phyloP scores from a whole-genome alignment of 169 alveolate species.

The Cryptosporidium tyzzeri region DNA sequence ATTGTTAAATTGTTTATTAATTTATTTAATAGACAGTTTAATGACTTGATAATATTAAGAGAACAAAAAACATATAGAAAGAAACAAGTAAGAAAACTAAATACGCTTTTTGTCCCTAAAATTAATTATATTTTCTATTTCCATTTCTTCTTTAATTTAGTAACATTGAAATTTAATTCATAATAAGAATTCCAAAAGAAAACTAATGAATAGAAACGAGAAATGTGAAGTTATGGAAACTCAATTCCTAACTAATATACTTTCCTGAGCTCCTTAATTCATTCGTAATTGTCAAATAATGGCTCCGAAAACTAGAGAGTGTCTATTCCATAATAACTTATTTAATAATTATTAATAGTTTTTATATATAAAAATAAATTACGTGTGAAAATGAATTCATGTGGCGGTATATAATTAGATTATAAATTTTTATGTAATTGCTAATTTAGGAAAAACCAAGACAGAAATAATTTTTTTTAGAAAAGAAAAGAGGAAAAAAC shows the following conservation, averaged over 20 bases:
- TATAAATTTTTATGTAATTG: conserved; percentile 1
- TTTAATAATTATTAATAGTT: too few relatives aligned
- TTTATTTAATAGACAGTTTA: neutral
- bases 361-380: neutral
- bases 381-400: neutral
- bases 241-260: neutral
- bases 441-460: neutral
- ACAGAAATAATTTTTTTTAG: neutral
- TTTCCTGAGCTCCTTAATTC: too few relatives aligned
- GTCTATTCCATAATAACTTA: too few relatives aligned
- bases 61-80: neutral
- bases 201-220: neutral
- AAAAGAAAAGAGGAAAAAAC: neutral
- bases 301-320: neutral
- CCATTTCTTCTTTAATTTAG: neutral
- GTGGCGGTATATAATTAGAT: conserved; percentile 16
- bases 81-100: conserved; percentile 18
- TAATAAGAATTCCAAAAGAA: neutral
- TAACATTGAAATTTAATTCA: neutral
- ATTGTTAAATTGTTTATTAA: neutral
- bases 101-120: neutral
- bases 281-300: too few relatives aligned
- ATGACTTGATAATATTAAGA: neutral
- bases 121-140: conserved; percentile 15
- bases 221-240: neutral